A percentile compares a stretch with the other conserved stretches of the same genome.
Conservation (phyloP, 768 basidiomycete genomes). For the Tubosaeta sp. region DNA sequence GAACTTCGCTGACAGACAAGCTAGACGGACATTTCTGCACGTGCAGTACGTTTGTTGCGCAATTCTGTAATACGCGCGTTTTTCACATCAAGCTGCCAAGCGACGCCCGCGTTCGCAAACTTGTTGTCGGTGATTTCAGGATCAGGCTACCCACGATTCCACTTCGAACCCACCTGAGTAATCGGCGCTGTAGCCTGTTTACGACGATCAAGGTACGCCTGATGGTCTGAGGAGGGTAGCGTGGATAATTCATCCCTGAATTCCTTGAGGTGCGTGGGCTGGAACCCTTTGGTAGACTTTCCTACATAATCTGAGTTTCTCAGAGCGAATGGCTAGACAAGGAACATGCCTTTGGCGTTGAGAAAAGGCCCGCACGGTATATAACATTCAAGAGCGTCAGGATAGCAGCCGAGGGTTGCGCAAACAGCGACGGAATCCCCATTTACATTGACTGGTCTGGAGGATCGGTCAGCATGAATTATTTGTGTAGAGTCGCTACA, state of each 20-base stretch:
- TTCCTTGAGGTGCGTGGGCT: constrained; percentile 12
- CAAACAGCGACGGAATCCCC: constrained; percentile 9
- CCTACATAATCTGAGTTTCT: constrained; percentile 13
- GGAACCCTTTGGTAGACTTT: constrained; percentile 20
- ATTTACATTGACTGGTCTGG: constrained; percentile 19
- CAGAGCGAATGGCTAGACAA: neutral
- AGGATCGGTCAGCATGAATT: neutral
- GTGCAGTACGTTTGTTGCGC: constrained; percentile 21
- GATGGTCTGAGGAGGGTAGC: constrained; percentile 13
- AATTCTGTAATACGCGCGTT: constrained; percentile 16
- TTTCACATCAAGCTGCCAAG: constrained; percentile 22
- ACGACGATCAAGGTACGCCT: constrained; percentile 16
- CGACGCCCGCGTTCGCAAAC: constrained; percentile 25
- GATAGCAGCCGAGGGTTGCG: constrained; percentile 5
- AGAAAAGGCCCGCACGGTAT: constrained; percentile 26
- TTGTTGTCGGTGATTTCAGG: constrained; percentile 17
- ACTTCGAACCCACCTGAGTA: constrained; percentile 10
- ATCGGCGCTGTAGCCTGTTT: constrained; percentile 6
- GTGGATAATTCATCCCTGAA: constrained; percentile 13
- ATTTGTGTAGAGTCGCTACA: neutral
- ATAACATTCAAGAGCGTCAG: constrained; percentile 17
- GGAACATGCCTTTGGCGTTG: constrained; percentile 17
- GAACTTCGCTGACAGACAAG: neutral
- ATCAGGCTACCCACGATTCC: neutral
- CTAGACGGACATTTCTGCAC: constrained; percentile 24